These are phyloP conservation scores for Triticum aestivum DNA, from an alignment of 176 grass and related monocot species.

Conservation along the genomic window DNA sequence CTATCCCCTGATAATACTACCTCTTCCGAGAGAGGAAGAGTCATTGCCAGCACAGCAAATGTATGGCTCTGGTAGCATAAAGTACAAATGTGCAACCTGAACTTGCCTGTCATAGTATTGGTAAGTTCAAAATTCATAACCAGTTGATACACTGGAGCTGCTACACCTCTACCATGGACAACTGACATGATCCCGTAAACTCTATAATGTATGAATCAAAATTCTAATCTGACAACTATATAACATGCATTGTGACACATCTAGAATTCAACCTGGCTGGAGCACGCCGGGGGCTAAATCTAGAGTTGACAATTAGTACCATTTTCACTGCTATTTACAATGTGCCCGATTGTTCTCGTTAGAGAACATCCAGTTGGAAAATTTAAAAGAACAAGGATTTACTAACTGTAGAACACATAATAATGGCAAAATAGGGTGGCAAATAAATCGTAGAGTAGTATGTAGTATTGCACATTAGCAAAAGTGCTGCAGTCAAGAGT, in stretches of 20 bases:
- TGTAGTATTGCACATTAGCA: background rate
- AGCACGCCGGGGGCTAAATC: conserved; percentile 38
- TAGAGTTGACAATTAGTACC: conserved; percentile 34
- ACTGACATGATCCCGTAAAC: conserved; percentile 25
- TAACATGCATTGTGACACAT: conserved; percentile 42
- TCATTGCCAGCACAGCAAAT: conserved; percentile 22
- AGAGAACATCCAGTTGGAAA: conserved; percentile 13
- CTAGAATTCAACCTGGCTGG: conserved; percentile 26
- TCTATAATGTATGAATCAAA: conserved; percentile 29
- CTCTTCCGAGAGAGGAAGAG: conserved; percentile 19
- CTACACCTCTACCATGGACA: conserved; percentile 5
- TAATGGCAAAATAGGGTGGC: background rate
- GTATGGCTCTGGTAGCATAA: conserved; percentile 25
- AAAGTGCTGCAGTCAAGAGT: conserved; percentile 10
- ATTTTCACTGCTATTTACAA: conserved; percentile 5
- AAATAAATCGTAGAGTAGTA: background rate
- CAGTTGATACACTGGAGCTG: background rate
- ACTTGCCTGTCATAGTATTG: conserved; percentile 24
- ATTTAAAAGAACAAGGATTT: background rate
- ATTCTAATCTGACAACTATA: conserved; percentile 20
- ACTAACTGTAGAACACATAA: background rate
- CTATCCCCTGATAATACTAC: conserved; percentile 10
- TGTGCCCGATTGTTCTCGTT: conserved; percentile 12
- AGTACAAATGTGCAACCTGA: conserved; percentile 32
- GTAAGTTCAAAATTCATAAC: conserved; percentile 40